Base-by-base conservation (phyloP, 1,139 yeast species). In the Yamadazyma oceani region DNA sequence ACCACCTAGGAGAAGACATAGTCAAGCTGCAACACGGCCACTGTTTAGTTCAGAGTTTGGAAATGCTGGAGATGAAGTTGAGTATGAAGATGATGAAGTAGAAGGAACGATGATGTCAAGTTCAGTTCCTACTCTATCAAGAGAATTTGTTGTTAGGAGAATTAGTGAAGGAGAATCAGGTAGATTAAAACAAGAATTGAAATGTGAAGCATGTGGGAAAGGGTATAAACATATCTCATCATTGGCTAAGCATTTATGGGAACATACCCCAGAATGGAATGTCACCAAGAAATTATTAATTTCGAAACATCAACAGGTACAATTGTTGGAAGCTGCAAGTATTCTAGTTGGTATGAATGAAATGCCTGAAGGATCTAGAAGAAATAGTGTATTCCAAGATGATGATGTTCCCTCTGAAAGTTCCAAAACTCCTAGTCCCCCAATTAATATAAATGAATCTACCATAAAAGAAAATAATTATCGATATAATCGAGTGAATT, bases 231-330 rank as follows among this genome's bases (percentile, higher is more conserved):
- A 86, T 61, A 83, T 86, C 8, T 81, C 90, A 2, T 83, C 92
- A 15, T 69, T 86, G 43, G 73, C 95, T 74, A 48, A 87, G 76
- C 73, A 89, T 75, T 64, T 69, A 70, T 55, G 90, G 95, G 73
- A 69, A 45, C 96, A 87, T 57, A 87, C 96, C 0, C 95, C 95
- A 0, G 95, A 87, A 57, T 87, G 95, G 95, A 85, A 82, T 53
- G 83, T 83, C 53, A 87, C 95, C 2, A 83, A 85, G 48, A 85
- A 84, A 55, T 67, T 87, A 36, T 65, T 84, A 31, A 85, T 87
- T 33, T 82, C 90, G n/a, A 87, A 87, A 58, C 96, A 87, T 58
- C 96, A 87, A 58, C 95, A 87, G 58, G 96, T 87, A 5, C 96
- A 87, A 59, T 67, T 87, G 27, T 69, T 87, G 34, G 95, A 87